phyloP scores from a whole-genome alignment of 2,329 filamentous ascomycete species.

The Pseudocercospora macadamiae region DNA sequence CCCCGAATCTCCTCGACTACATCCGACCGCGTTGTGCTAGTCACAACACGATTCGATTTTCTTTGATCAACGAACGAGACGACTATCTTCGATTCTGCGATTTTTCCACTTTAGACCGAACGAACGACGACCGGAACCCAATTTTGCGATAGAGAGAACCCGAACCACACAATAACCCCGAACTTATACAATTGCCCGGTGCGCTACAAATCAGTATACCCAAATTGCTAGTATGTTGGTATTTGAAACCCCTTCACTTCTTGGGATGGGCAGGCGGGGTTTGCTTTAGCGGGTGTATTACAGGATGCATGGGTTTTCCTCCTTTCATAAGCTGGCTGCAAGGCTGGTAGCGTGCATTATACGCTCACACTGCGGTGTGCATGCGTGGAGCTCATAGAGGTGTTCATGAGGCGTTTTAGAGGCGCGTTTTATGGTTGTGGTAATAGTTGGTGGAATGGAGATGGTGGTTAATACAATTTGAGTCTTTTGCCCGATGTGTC shows the following conservation, averaged over 20 bases:
- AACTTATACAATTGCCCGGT: neutral
- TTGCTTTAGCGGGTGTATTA: neutral
- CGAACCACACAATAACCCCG: neutral
- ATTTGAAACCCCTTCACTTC: too few species aligned
- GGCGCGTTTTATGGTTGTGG: neutral
- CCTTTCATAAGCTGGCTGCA: neutral
- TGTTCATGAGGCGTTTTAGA: neutral
- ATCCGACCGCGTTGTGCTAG: too few species aligned
- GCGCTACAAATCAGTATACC: conserved; percentile 1
- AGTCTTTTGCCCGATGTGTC: neutral
- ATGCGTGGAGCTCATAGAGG: neutral
- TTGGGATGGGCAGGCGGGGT: neutral
- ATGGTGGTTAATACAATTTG: neutral
- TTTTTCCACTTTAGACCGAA: neutral
- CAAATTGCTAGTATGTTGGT: conserved; percentile 3
- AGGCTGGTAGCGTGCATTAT: neutral
- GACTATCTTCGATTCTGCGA: neutral
- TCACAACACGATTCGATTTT: too few species aligned
- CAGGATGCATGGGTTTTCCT: neutral
- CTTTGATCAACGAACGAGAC: neutral
- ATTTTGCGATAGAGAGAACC: neutral
- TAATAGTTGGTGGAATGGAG: neutral
- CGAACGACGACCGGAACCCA: neutral
- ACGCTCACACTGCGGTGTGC: neutral
- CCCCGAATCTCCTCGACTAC: too few species aligned